These are phyloP conservation scores for Monilinia aucupariae DNA, from an alignment of 2,329 filamentous ascomycete genomes.

Conservation along the genomic window DNA sequence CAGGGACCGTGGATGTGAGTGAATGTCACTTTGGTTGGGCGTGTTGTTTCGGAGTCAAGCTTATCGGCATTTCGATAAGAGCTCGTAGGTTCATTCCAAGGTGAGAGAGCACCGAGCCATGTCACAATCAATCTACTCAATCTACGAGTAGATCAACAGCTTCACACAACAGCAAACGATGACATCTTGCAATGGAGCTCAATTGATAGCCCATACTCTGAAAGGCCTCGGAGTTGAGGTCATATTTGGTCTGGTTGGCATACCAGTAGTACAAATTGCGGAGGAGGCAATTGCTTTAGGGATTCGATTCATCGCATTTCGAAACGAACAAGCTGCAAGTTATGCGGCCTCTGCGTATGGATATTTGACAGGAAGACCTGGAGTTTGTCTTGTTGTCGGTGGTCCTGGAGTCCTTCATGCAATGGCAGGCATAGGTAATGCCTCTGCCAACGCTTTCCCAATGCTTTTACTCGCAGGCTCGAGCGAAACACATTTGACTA, in stretches of 20 bases:
- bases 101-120: background rate
- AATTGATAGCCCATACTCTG: conserved; percentile 30
- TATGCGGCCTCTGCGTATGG: conserved; percentile 56
- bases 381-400: conserved; percentile 53
- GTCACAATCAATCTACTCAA: too few relatives aligned
- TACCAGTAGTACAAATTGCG: conserved; percentile 48
- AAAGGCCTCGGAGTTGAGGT: conserved; percentile 31
- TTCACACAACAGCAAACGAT: conserved; percentile 9
- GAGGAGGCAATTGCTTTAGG: conserved; percentile 52
- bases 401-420: conserved; percentile 54
- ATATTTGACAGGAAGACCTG: conserved; percentile 51
- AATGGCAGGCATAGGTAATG: conserved; percentile 50
- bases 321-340: conserved; percentile 54
- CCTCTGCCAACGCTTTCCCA: conserved; percentile 50
- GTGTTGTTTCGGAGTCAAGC: conserved; percentile 13
- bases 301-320: conserved; percentile 52
- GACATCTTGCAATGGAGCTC: conserved; percentile 22
- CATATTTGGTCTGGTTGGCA: conserved; percentile 33
- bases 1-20: background rate
- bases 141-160: too few relatives aligned
- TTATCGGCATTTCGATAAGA: conserved; percentile 10
- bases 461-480: conserved; percentile 50
- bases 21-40: too few relatives aligned
- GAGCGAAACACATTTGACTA: conserved; percentile 45
- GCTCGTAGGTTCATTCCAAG: background rate